phyloP scores from a whole-genome alignment of 495 filamentous ascomycete genomes.

The Neurospora sp. region DNA sequence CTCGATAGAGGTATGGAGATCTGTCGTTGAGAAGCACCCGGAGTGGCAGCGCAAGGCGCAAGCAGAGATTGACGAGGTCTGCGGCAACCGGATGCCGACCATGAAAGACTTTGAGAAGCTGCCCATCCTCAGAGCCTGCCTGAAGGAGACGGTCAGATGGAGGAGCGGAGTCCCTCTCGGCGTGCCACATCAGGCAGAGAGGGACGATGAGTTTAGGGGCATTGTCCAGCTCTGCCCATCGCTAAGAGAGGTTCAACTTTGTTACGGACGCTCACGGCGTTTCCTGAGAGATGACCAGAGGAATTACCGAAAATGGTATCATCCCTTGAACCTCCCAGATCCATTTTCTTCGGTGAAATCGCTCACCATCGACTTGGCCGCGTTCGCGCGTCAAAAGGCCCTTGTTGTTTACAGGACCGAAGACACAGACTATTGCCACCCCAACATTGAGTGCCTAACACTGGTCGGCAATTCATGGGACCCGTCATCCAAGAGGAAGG shows the following conservation, averaged over 20 bases:
- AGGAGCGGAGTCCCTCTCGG: constrained; percentile 41
- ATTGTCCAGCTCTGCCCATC: background rate
- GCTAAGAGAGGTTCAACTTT: no score
- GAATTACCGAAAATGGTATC: no score
- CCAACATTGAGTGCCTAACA: background rate
- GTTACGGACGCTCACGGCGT: no score
- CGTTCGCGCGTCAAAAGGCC: background rate
- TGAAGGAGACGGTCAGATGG: constrained; percentile 55
- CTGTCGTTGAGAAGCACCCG: constrained; percentile 20
- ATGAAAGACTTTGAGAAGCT: constrained; percentile 37
- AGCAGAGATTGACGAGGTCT: constrained; percentile 49
- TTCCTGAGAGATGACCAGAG: no score
- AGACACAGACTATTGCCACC: no score
- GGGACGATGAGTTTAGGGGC: constrained; percentile 39
- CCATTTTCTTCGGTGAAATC: background rate
- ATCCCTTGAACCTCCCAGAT: background rate
- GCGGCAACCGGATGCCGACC: constrained; percentile 39
- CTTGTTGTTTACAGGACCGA: no score
- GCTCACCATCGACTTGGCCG: background rate
- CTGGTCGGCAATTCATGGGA: background rate
- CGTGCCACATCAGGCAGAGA: constrained; percentile 43
- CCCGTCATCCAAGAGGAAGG: no score
- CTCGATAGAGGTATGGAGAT: no score
- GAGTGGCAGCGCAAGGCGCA: constrained; percentile 42
- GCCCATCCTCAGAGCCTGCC: constrained; percentile 44